These are phyloP conservation scores for Fusarium ramigenum DNA, from an alignment of 2,329 filamentous ascomycete genomes.

Conservation along the genomic window DNA sequence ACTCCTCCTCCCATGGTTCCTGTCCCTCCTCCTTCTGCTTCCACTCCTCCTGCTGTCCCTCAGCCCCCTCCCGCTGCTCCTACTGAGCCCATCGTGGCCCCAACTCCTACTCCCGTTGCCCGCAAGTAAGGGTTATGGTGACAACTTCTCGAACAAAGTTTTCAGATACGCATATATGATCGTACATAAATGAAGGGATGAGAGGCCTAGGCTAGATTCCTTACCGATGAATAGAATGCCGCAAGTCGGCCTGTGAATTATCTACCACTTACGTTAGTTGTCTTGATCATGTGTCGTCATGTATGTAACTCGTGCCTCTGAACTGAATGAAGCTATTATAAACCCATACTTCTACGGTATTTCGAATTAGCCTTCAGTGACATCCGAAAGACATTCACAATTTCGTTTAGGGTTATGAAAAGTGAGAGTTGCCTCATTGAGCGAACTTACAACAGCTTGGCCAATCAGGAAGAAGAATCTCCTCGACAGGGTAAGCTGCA, in stretches of 20 bases:
- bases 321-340: background rate
- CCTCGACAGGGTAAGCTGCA: background rate
- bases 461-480: conserved; percentile 21
- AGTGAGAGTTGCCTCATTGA: conserved; percentile 24
- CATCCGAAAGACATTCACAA: background rate
- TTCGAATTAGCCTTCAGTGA: background rate
- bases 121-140: conserved; percentile 2
- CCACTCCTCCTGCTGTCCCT: conserved; percentile 1
- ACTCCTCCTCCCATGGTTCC: conserved; percentile 3
- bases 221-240: conserved; percentile 13
- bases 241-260: background rate
- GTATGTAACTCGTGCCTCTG: background rate
- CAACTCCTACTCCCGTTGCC: conserved; percentile 20
- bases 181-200: background rate
- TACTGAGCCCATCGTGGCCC: background rate
- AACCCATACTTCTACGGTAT: background rate
- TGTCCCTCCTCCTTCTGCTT: background rate
- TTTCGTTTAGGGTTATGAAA: background rate
- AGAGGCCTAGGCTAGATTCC: background rate
- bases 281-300: background rate
- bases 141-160: background rate
- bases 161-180: conserved; percentile 16
- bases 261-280: background rate
- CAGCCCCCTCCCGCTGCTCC: conserved; percentile 3
- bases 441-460: background rate